Evolutionary conservation across 1,284 basidiomycete species (phyloP), one percentile per base, ranked within the genome.

Genomic region (Porogramme epimiltina): DNA sequence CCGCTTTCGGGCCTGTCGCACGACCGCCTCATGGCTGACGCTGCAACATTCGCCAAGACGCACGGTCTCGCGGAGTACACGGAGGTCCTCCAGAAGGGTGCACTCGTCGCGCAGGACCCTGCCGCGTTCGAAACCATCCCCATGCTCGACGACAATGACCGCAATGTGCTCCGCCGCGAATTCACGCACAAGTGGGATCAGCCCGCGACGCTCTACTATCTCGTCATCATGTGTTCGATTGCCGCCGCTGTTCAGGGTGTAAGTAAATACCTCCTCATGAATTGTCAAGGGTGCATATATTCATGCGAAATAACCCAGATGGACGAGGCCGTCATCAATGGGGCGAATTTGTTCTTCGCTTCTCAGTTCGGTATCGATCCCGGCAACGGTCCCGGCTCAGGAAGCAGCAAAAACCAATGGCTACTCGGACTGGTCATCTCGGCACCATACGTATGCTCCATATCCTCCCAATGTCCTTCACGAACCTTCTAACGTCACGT

Each of bases 371-470:
- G 80, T 42, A 85, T 71, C 19, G 63, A 47, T 53, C 3, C 62
- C 47, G 18, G 60, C 66, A 37, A 13, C 34, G 38, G 58, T 49
- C n/a, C 36, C 1, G 44, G 40, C 1, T 19, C 23, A 13, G 45
- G 50, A 10, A 36, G 20, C 23, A 63, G 68, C 37, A 70, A 72
- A 31, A 77, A 89, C 63, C 75, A 81, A 50, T 91, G 87, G 87
- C 58, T 91, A 1, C 73, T 89, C 22, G 90, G 91, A 36, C 68
- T 91, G 23, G 80, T 93, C 54, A 91, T 90, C 63, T 80, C 84
- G 5, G 86, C 85, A 0, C 88, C 88, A 18, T 92, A 92, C 70
- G 76, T 87, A 61, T 63, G 75, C 61, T 31, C n/a, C 3, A 23
- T 11, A 20, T 34, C 13, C 15, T 56, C 36, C 20, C 26, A 3